Base-by-base conservation (phyloP, 1,284 basidiomycete genomes). In the Ceraceosorus guamensis region DNA sequence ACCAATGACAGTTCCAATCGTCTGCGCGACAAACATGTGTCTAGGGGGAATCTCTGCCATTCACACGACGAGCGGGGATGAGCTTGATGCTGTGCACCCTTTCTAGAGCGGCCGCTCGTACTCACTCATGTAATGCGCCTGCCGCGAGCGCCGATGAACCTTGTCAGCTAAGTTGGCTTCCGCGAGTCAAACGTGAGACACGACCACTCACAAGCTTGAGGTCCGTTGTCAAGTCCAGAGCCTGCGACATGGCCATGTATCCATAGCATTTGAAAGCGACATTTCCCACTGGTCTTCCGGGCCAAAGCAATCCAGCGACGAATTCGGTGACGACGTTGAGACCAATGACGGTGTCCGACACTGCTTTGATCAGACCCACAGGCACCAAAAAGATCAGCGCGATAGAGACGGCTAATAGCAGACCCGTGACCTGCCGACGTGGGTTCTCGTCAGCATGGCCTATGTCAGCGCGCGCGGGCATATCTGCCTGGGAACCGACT, bases 11-110 rank as follows among this genome's bases (percentile, higher is more conserved):
- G 80, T 80, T 2, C 79, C 79, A 24, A 78, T 60, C n/a, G 79
- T 76, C 60, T 81, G 80, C 4, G 77, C 77, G 3, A 78, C 64
- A 56, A 81, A 81, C 80, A 81, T 81, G 66, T 80, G 64, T 49
- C 70, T 68, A 3, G 78, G 78, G 6, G 77, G 77, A 35, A 79
- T 76, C 53, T 68, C 24, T 24, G 24, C 24, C 24, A 3, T 3
- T 24, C 24, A 24, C 24, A 24, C 24, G 24, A 24, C 24, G 24
- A 24, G 24, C 24, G 24, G 3, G 24, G 24, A 24, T 24, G 24
- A 24, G 24, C 1, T 24, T 24, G 24, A 24, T 24, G 24, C 24
- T 3, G 24, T 24, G 24, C 24, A 24, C 24, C 24, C 24, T 24
- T 24, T 24, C 24, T 24, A 24, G 24, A 24, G 24, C 24, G 24